phyloP scores from a whole-genome alignment of 805 yeast species.

The Starmerella gropengiesseri region DNA sequence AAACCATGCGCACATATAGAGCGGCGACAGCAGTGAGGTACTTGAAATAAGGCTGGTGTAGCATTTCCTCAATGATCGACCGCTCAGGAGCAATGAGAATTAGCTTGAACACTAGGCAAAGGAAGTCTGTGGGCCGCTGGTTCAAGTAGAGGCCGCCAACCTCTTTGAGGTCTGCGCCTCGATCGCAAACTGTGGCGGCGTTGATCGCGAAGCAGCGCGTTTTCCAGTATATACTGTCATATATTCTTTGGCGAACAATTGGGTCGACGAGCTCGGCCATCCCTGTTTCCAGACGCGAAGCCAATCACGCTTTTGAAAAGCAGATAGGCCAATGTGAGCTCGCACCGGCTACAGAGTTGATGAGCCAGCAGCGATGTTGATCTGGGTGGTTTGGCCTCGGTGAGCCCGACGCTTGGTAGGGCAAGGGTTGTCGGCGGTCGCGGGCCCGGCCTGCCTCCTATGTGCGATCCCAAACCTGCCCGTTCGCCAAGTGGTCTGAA shows the following conservation, averaged over 20 bases:
- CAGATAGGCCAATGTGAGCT: too few species aligned
- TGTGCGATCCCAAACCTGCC: too few species aligned
- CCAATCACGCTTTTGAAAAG: too few species aligned
- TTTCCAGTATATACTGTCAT: constrained; percentile 50
- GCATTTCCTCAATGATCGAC: constrained; percentile 45
- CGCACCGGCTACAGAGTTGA: too few species aligned
- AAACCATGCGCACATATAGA: constrained; percentile 43
- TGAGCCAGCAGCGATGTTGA: too few species aligned
- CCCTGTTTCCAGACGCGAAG: too few species aligned
- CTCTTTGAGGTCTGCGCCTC: constrained; percentile 35
- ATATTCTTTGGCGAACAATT: constrained; percentile 45
- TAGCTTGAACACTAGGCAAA: constrained; percentile 66
- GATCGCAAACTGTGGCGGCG: constrained; percentile 42
- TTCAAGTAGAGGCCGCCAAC: constrained; percentile 49
- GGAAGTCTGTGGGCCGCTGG: constrained; percentile 56
- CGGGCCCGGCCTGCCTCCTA: too few species aligned
- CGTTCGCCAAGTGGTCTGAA: too few species aligned
- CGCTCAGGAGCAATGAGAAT: constrained; percentile 61
- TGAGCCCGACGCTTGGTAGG: too few species aligned
- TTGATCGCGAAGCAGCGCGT: constrained; percentile 42
- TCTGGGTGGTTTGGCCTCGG: too few species aligned
- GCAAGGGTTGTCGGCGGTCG: too few species aligned
- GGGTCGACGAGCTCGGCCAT: constrained; percentile 35
- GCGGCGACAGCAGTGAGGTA: constrained; percentile 62
- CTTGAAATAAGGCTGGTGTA: constrained; percentile 61